Conservation (phyloP, 1,284 basidiomycete genomes). For the Papiliotrema terrestris region DNA sequence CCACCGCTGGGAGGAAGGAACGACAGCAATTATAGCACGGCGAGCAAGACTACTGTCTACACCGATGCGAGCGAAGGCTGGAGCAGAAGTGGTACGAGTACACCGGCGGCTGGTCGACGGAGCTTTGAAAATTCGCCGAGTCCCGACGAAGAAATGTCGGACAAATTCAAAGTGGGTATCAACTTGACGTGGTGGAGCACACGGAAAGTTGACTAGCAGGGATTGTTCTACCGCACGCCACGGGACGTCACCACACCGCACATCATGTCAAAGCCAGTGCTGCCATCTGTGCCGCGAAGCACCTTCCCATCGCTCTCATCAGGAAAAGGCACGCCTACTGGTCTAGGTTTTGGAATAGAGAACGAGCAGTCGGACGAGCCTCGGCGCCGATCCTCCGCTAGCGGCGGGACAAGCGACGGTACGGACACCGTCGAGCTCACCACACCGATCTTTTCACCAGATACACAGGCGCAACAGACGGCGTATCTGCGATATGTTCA, state of each 20-base stretch:
- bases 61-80: constrained; percentile 31
- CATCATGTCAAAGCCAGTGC: not conserved
- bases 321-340: not conserved
- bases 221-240: constrained; percentile 44
- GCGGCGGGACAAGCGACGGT: constrained; percentile 17
- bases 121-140: constrained; percentile 9
- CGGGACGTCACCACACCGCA: constrained; percentile 15
- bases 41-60: constrained; percentile 19
- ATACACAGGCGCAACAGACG: not conserved
- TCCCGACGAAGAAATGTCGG: constrained; percentile 14
- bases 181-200: not conserved
- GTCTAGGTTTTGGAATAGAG: constrained; percentile 3
- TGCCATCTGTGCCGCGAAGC: not conserved
- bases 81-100: constrained; percentile 4
- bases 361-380: not conserved
- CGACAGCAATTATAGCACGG: constrained; percentile 10
- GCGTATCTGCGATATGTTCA: not conserved
- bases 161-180: constrained; percentile 20
- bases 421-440: constrained; percentile 23
- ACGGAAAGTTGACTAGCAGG: constrained; percentile 8
- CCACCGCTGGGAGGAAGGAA: constrained; percentile 5
- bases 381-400: constrained; percentile 8
- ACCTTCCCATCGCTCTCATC: not conserved
- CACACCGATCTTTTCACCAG: constrained; percentile 14
- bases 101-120: too few relatives aligned